These are phyloP conservation scores for Persicaria tinctoria DNA, from an alignment of 148 eudicot genomes.

Conservation along the genomic window DNA sequence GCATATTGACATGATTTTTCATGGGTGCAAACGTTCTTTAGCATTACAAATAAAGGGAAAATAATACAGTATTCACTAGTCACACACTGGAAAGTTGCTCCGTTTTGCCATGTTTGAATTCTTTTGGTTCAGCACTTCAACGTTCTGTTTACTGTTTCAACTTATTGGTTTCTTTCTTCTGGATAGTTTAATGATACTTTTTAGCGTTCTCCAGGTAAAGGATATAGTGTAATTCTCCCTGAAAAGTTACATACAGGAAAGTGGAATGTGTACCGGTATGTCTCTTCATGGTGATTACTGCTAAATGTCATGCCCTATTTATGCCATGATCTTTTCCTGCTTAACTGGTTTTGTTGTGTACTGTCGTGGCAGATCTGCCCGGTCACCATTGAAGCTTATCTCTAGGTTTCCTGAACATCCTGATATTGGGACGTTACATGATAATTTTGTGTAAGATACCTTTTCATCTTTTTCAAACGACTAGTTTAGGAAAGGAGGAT, in stretches of 20 bases:
- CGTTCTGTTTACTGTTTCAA: not conserved
- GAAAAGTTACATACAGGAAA: conserved; percentile 88
- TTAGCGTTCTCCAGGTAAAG: conserved; percentile 42
- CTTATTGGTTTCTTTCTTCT: not conserved
- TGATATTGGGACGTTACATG: conserved; percentile 81
- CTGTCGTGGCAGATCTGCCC: conserved; percentile 57
- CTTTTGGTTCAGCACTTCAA: not conserved
- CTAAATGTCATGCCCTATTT: not conserved
- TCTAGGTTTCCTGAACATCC: conserved; percentile 69
- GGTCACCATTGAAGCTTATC: conserved; percentile 68
- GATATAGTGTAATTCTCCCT: conserved; percentile 82
- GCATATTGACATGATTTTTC: not conserved
- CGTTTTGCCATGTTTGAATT: not conserved
- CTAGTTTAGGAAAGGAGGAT: not conserved
- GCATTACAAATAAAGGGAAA: not conserved
- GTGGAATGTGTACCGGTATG: conserved; percentile 94
- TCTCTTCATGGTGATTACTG: conserved; percentile 13
- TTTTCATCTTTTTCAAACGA: not conserved
- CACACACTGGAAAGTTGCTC: not conserved
- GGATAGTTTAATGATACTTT: conserved; percentile 10
- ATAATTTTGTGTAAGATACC: conserved; percentile 76
- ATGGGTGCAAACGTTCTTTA: not conserved
- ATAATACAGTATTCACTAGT: no score
- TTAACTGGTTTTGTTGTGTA: conserved; percentile 4
- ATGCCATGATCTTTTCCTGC: not conserved